phyloP scores from a whole-genome alignment of 805 yeast genomes.

The Clavispora phyllophila region DNA sequence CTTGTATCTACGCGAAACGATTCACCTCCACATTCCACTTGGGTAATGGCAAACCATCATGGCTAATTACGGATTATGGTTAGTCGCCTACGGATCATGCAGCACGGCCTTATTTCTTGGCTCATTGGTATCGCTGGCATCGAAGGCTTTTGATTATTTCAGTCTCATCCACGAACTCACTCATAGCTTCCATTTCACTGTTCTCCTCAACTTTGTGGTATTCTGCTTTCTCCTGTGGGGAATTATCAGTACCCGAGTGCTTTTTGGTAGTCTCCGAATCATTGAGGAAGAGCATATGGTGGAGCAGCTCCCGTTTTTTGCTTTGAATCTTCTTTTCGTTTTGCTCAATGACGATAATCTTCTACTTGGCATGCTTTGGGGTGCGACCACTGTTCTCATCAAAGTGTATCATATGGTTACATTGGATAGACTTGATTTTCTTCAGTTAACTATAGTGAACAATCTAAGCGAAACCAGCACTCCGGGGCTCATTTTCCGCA shows the following conservation, averaged over 20 bases:
- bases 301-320: conserved; percentile 31
- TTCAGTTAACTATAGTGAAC: conserved; percentile 26
- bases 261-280: conserved; percentile 73
- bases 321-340: conserved; percentile 51
- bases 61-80: conserved; percentile 1
- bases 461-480: conserved; percentile 14
- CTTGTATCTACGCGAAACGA: background rate
- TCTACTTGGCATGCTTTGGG: conserved; percentile 41
- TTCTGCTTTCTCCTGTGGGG: conserved; percentile 15
- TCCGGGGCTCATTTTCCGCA: conserved; percentile 23
- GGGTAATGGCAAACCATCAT: background rate
- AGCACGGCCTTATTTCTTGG: conserved; percentile 8
- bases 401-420: conserved; percentile 78
- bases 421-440: conserved; percentile 44
- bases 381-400: conserved; percentile 29
- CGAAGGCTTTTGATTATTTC: conserved; percentile 10
- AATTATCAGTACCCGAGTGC: conserved; percentile 32
- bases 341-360: conserved; percentile 61
- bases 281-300: conserved; percentile 67
- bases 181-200: conserved; percentile 8
- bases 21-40: background rate
- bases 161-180: conserved; percentile 15
- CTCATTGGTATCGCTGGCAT: conserved; percentile 9
- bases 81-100: conserved; percentile 8
- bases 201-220: conserved; percentile 15